Evolutionary conservation across 768 basidiomycete species (phyloP).

Genomic region (Cubamyces sp.): DNA sequence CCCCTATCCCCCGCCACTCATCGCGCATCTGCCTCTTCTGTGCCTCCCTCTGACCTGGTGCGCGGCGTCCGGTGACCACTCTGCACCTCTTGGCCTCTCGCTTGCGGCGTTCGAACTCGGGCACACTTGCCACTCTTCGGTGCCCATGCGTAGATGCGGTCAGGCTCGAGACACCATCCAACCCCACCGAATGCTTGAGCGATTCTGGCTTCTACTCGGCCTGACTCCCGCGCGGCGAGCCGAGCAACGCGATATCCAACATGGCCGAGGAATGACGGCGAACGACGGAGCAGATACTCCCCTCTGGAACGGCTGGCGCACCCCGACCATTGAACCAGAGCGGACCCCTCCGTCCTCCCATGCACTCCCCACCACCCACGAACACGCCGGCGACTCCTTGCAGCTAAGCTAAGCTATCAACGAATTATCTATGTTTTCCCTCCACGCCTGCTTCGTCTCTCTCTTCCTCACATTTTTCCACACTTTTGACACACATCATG

Average conservation of each 20-base stretch:
- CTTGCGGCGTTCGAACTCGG: no score
- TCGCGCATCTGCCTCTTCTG: background rate
- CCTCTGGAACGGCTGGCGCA: background rate
- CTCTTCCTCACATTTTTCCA: background rate
- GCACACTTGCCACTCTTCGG: no score
- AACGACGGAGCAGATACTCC: background rate
- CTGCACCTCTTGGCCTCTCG: background rate
- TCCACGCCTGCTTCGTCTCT: background rate
- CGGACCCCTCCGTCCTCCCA: no score
- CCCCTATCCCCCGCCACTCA: conserved; percentile 11
- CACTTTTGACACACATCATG: background rate
- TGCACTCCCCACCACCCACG: no score
- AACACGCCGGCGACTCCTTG: background rate
- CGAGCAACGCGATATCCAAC: background rate
- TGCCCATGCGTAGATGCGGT: conserved; percentile 29
- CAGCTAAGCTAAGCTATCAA: conserved; percentile 1
- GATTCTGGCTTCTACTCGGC: conserved; percentile 39
- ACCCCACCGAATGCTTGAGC: conserved; percentile 36
- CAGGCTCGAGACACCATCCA: conserved; percentile 34
- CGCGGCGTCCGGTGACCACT: background rate
- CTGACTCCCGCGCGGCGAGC: conserved; percentile 17
- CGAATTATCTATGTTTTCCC: background rate
- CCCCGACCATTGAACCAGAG: background rate
- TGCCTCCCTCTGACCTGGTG: background rate
- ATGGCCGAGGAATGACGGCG: background rate